Percentiles rank a stretch among this genome's conserved stretches.
Evolutionary conservation across 2,329 filamentous ascomycete genomes (phyloP).

Genomic region (Fusarium kyushuense): DNA sequence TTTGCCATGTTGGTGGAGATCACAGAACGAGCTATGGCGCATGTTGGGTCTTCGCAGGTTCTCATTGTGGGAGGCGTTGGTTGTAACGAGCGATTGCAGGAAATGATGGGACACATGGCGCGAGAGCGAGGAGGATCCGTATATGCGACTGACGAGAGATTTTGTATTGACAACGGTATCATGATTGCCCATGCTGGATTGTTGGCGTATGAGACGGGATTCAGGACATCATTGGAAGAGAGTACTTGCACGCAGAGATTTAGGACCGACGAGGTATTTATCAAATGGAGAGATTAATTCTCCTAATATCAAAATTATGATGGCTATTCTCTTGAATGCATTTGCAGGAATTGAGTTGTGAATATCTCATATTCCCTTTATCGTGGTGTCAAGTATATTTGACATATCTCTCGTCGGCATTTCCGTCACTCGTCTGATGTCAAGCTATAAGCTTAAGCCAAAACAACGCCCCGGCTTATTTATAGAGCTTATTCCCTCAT

Average conservation of each 20-base stretch:
- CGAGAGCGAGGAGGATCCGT: conserved; percentile 87
- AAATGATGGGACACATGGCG: conserved; percentile 99
- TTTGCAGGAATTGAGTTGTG: conserved; percentile 12
- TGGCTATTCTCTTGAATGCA: conserved; percentile 4
- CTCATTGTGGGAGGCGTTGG: conserved; percentile 96
- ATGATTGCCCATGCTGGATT: conserved; percentile 99
- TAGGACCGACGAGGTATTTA: conserved; percentile 83
- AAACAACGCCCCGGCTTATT: neutral
- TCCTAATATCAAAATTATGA: neutral
- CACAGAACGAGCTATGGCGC: conserved; percentile 97
- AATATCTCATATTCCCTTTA: neutral
- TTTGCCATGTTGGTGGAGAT: conserved; percentile 99
- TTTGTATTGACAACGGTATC: conserved; percentile 99
- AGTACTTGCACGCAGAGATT: conserved; percentile 88
- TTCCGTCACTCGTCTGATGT: neutral
- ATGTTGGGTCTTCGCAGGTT: conserved; percentile 91
- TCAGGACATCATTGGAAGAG: conserved; percentile 79
- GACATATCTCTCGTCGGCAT: conserved; percentile 7
- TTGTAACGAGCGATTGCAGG: conserved; percentile 91
- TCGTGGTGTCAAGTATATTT: neutral
- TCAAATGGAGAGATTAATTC: conserved; percentile 79
- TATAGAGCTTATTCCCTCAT: neutral
- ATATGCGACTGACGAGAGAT: conserved; percentile 95
- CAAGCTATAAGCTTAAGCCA: neutral
- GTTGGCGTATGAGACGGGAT: conserved; percentile 85